phyloP scores from a whole-genome alignment of 306 rosid species.

The Casuarina glauca region DNA sequence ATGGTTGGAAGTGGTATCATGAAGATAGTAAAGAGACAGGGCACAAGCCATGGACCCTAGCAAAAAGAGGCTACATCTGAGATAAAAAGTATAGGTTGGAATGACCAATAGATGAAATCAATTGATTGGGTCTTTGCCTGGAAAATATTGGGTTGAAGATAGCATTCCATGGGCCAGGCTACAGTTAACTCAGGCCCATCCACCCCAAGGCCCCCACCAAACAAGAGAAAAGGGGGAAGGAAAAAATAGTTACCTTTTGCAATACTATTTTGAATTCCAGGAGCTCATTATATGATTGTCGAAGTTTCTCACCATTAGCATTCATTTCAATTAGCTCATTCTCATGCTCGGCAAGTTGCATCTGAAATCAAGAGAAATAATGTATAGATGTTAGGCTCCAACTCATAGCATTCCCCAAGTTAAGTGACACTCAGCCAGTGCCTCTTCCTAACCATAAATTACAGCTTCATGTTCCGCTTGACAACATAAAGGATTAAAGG shows the following conservation, averaged over 20 bases:
- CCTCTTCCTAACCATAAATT: slow-evolving; percentile 11
- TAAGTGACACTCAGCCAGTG: slow-evolving; percentile 14
- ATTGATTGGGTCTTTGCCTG: not conserved
- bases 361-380: slow-evolving; percentile 45
- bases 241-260: slow-evolving; percentile 63
- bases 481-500: slow-evolving; percentile 25
- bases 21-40: not conserved
- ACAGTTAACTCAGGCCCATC: not conserved
- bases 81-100: not conserved
- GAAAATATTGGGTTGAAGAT: slow-evolving; percentile 1
- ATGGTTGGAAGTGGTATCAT: not conserved
- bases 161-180: not conserved
- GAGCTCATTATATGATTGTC: slow-evolving; percentile 91
- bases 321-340: slow-evolving; percentile 92
- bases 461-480: slow-evolving; percentile 19
- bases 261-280: slow-evolving; percentile 93
- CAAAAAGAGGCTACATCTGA: not conserved
- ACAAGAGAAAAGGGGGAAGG: too few species aligned
- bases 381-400: slow-evolving; percentile 33
- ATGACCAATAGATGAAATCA: not conserved
- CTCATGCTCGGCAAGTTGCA: slow-evolving; percentile 92
- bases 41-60: not conserved
- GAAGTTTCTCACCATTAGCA: slow-evolving; percentile 86
- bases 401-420: slow-evolving; percentile 20
- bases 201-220: not conserved